A percentile compares a stretch with the other conserved stretches of the same genome.
phyloP scores from a whole-genome alignment of 2,329 filamentous ascomycete species.

The Zymoseptoria crescenta region DNA sequence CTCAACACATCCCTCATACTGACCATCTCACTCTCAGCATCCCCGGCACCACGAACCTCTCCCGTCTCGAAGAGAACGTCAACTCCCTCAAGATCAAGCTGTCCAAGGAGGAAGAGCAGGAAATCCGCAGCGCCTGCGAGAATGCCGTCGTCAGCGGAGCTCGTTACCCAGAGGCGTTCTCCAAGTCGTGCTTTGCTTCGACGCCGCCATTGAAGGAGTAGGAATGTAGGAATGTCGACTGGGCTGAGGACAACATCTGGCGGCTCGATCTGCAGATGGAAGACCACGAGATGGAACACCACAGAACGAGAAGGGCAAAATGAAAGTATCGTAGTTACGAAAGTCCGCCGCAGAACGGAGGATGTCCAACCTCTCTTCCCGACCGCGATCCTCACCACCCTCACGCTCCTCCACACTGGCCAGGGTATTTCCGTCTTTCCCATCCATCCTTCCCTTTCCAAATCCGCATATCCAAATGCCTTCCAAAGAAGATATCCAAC shows the following conservation, averaged over 20 bases:
- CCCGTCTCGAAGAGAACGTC: conserved; percentile 41
- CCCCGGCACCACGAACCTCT: conserved; percentile 45
- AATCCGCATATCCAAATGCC: too few relatives aligned
- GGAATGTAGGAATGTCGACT: background rate
- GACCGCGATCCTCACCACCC: too few relatives aligned
- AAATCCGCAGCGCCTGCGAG: conserved; percentile 31
- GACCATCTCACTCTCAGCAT: conserved; percentile 10
- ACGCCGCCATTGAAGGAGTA: conserved; percentile 27
- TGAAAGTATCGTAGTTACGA: background rate
- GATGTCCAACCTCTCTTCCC: too few relatives aligned
- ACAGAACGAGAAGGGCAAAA: background rate
- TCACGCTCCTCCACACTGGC: background rate
- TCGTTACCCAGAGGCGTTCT: conserved; percentile 34
- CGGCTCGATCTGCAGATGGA: too few relatives aligned
- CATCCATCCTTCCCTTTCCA: background rate
- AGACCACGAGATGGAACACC: too few relatives aligned
- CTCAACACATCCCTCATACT: conserved; percentile 8
- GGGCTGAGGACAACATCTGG: too few relatives aligned
- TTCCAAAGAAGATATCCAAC: too few relatives aligned
- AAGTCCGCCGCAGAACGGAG: background rate
- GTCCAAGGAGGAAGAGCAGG: conserved; percentile 30
- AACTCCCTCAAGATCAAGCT: conserved; percentile 30
- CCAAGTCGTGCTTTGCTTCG: conserved; percentile 31
- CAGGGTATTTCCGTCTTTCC: background rate
- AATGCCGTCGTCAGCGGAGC: conserved; percentile 28